Conservation (phyloP, 768 basidiomycete genomes). For the Mycena kentingensis region DNA sequence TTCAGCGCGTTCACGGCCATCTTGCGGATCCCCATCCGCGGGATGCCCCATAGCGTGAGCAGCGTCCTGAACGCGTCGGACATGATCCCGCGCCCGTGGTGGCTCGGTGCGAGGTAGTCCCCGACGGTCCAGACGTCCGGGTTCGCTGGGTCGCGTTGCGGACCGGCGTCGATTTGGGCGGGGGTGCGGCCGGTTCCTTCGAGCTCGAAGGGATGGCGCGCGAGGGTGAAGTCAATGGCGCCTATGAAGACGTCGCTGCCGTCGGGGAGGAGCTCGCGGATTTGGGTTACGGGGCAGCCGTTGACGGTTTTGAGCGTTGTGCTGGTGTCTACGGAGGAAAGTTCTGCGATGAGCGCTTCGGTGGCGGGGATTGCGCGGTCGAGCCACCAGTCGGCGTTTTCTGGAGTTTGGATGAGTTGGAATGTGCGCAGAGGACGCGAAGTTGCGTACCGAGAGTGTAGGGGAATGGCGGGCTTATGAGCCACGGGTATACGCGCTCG, state of each 20-base stretch:
- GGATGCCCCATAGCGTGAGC: conserved; percentile 60
- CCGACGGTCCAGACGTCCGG: neutral
- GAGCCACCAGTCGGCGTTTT: neutral
- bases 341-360: neutral
- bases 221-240: neutral
- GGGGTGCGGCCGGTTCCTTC: neutral
- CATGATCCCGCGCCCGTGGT: conserved; percentile 76
- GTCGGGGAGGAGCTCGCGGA: neutral
- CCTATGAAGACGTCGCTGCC: neutral
- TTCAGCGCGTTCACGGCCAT: conserved; percentile 47
- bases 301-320: conserved; percentile 1
- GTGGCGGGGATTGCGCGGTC: neutral
- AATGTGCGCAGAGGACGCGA: neutral
- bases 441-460: neutral
- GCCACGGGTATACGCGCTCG: neutral
- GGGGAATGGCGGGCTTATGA: neutral
- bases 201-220: neutral
- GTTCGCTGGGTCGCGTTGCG: neutral
- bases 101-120: conserved; percentile 52
- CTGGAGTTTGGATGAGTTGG: neutral
- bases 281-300: neutral
- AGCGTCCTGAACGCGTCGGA: conserved; percentile 58
- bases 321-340: neutral
- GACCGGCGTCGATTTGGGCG: neutral
- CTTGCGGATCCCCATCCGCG: conserved; percentile 57